Percentiles rank a stretch among this genome's conserved stretches.
Evolutionary conservation across 2,329 filamentous ascomycete species (phyloP).

Genomic region (Rugonectria rugulosa): DNA sequence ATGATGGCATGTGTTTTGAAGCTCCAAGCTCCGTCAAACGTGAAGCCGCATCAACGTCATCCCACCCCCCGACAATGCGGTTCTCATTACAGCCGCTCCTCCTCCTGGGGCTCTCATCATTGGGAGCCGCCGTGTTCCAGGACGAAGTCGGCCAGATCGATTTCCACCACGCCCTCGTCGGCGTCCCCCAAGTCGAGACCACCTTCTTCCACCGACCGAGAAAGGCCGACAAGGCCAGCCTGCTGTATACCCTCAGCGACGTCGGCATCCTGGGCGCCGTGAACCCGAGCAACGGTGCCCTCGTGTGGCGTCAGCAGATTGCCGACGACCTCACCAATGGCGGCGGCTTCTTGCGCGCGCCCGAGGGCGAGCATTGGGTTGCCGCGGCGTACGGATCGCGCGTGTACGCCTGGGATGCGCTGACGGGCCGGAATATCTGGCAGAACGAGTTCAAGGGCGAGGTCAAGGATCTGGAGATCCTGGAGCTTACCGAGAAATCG

Average conservation of each 20-base stretch:
- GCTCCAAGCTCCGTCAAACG: constrained; percentile 33
- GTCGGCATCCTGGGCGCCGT: constrained; percentile 84
- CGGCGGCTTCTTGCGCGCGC: constrained; percentile 69
- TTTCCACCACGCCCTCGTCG: constrained; percentile 90
- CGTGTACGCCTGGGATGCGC: constrained; percentile 83
- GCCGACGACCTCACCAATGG: constrained; percentile 57
- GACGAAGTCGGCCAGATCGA: constrained; percentile 94
- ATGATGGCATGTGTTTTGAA: constrained; percentile 29
- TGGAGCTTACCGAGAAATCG: constrained; percentile 71
- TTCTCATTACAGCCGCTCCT: constrained; percentile 46
- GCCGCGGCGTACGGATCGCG: constrained; percentile 74
- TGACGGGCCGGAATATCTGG: constrained; percentile 83
- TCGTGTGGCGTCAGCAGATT: constrained; percentile 87
- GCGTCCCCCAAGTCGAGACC: constrained; percentile 79
- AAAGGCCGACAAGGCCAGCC: constrained; percentile 80
- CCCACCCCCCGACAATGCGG: constrained; percentile 43
- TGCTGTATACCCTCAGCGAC: constrained; percentile 91
- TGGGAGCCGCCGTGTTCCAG: constrained; percentile 74
- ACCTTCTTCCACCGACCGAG: constrained; percentile 96
- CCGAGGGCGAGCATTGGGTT: constrained; percentile 80
- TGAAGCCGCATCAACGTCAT: constrained; percentile 34
- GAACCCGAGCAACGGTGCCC: constrained; percentile 82
- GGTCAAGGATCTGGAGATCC: constrained; percentile 77
- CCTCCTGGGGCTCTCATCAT: constrained; percentile 49
- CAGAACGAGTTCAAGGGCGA: constrained; percentile 65